phyloP scores from a whole-genome alignment of 2,329 filamentous ascomycete species.

The Bipolaris sorokiniana region DNA sequence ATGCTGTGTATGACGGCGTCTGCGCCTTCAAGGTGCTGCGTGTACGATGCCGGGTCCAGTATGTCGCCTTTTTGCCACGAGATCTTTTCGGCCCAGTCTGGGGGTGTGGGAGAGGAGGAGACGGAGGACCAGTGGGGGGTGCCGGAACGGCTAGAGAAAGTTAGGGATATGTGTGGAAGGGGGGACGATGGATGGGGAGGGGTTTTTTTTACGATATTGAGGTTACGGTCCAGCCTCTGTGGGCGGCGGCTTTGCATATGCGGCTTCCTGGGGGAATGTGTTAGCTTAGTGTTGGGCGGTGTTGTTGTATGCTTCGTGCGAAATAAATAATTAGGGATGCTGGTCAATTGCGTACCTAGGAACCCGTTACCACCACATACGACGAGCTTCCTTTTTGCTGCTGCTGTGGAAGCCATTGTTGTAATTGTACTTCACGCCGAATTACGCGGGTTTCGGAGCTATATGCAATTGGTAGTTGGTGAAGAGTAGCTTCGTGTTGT shows the following conservation, averaged over 20 bases:
- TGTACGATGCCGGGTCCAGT: constrained; percentile 80
- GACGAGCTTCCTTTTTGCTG: constrained; percentile 76
- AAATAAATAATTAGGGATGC: neutral
- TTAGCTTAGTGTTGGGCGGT: neutral
- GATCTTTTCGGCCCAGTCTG: constrained; percentile 81
- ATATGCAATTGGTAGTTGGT: neutral
- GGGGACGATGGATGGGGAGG: constrained; percentile 13
- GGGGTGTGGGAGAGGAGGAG: constrained; percentile 72
- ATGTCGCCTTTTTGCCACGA: constrained; percentile 90
- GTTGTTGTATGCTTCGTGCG: neutral
- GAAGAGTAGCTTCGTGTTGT: neutral
- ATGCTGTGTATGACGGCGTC: constrained; percentile 91
- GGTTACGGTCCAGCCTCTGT: constrained; percentile 87
- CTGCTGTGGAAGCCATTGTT: constrained; percentile 59
- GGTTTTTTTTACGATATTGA: constrained; percentile 93
- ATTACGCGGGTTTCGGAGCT: too few species aligned
- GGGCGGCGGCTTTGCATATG: constrained; percentile 88
- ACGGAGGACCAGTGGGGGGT: constrained; percentile 84
- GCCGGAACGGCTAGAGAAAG: constrained; percentile 75
- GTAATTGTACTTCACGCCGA: neutral
- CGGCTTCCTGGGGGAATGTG: constrained; percentile 60
- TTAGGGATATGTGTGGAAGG: neutral
- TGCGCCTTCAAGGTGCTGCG: constrained; percentile 73
- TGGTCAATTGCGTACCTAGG: constrained; percentile 60
- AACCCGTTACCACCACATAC: constrained; percentile 96